Evolutionary conservation across 2,329 filamentous ascomycete genomes (phyloP).

Genomic region (Fusarium chlamydosporum): DNA sequence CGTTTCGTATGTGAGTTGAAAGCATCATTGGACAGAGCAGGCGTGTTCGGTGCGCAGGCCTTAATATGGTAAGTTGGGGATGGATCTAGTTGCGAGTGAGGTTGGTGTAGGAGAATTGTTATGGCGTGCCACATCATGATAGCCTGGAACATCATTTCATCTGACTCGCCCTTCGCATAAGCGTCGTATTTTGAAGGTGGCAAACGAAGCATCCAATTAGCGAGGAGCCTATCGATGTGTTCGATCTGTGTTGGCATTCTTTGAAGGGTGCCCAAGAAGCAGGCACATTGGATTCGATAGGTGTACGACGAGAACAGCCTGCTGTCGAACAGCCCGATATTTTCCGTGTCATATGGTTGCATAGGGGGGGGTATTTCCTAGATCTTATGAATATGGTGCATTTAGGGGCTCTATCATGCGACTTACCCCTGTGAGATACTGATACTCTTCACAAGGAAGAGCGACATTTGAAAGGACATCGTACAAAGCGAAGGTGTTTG

Average conservation of each 20-base stretch:
- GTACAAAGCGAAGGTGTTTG: constrained; percentile 5
- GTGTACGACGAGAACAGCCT: background rate
- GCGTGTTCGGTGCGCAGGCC: background rate
- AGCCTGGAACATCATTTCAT: constrained; percentile 23
- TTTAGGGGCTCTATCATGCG: rapidly evolving
- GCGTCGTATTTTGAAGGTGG: constrained; percentile 7
- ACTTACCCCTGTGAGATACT: constrained; percentile 17
- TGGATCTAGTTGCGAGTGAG: constrained; percentile 11
- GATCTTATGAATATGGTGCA: background rate
- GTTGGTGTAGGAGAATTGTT: constrained; percentile 9
- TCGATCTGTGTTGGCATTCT: background rate
- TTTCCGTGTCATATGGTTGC: background rate
- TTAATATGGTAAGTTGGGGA: constrained; percentile 12
- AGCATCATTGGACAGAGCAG: background rate
- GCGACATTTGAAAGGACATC: constrained; percentile 1
- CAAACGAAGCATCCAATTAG: constrained; percentile 21
- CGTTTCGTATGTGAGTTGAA: constrained; percentile 15
- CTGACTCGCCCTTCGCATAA: background rate
- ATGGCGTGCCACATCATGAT: constrained; percentile 25
- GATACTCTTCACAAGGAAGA: constrained; percentile 7
- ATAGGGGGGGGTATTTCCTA: constrained; percentile 7
- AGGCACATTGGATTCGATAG: constrained; percentile 18
- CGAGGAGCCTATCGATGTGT: constrained; percentile 2
- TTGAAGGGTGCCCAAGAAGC: constrained; percentile 5
- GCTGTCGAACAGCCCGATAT: background rate